Base-by-base conservation (phyloP, 768 basidiomycete genomes). In the Macrocybe gigantea region DNA sequence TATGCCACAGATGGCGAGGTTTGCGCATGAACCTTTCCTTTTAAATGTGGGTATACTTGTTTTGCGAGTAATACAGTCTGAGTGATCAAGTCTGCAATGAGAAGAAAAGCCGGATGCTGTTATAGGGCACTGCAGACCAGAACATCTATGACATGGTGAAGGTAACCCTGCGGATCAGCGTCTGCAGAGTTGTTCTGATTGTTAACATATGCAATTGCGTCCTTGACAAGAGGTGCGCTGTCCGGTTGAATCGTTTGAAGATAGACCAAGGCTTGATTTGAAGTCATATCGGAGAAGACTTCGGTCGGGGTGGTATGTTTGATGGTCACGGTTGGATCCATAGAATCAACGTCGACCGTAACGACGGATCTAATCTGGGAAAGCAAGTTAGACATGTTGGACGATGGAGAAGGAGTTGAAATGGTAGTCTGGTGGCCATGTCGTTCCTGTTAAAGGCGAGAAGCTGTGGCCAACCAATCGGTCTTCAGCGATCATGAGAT, bases 191-290 rank as follows among this genome's bases (percentile, higher is more conserved):
- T 15, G 30, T 52, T 38, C 32, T 60, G 47, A 9, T 53, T 55
- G 6, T 53, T 49, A 10, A 65, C 62, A 45, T 61, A 57, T 11
- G 59, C 49, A 41, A 70, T 60, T 6, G 73, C 71, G 8, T 58
- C 52, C 13, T 62, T 51, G 40, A 73, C 55, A 13, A 73, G 49
- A 12, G 56, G 47, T 0, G 45, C 53, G 33, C 66, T 61, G 31
- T 69, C 68, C 3, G 66, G 60, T 32, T 60, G 59, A 8, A 48
- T 55, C 5, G 66, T 64, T 41, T 74, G 62, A 33, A 55, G 53
- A 54, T 67, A 62, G 7, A 68, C 69, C 49, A 77, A 69, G 12
- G 69, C 73, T 54, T 76, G 74, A 47, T 77, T 78, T 8, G 74
- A 77, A 31, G 73, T 77, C 73, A 75, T 76, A 54, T 75, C 69